phyloP scores from a whole-genome alignment of 768 basidiomycete genomes.

The Boletellus ananas region DNA sequence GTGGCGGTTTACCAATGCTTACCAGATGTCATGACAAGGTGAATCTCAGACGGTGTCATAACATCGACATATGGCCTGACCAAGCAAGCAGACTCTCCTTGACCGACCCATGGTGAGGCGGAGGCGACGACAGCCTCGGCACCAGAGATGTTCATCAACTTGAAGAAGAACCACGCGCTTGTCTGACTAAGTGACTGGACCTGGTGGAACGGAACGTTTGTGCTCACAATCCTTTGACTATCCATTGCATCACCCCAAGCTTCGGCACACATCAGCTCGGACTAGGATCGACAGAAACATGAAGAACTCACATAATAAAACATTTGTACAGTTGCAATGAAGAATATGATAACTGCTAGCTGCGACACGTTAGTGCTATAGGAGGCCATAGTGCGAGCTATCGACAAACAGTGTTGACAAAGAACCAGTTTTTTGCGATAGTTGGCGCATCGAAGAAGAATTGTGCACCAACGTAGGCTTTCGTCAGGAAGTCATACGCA shows the following conservation, averaged over 20 bases:
- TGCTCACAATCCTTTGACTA: slow-evolving; percentile 76
- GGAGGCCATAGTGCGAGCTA: slow-evolving; percentile 2
- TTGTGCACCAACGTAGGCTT: slow-evolving; percentile 63
- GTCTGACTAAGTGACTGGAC: neutral
- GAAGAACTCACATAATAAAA: slow-evolving; percentile 59
- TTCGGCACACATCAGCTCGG: slow-evolving; percentile 14
- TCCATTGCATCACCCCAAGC: slow-evolving; percentile 91
- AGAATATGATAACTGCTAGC: slow-evolving; percentile 85
- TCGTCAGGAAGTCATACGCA: slow-evolving; percentile 72
- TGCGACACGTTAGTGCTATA: slow-evolving; percentile 27
- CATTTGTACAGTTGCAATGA: slow-evolving; percentile 91
- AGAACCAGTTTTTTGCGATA: slow-evolving; percentile 75
- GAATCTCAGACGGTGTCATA: slow-evolving; percentile 86
- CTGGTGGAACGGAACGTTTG: neutral
- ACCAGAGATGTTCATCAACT: slow-evolving; percentile 87
- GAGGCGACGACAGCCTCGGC: slow-evolving; percentile 92
- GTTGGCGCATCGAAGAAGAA: slow-evolving; percentile 81
- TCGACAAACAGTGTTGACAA: slow-evolving; percentile 64
- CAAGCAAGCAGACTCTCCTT: slow-evolving; percentile 85
- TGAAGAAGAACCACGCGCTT: slow-evolving; percentile 93
- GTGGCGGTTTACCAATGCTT: slow-evolving; percentile 8
- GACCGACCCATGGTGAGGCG: slow-evolving; percentile 91
- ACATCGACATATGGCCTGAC: slow-evolving; percentile 79
- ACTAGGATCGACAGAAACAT: neutral
- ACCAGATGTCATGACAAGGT: slow-evolving; percentile 85